A percentile compares a stretch with the other conserved stretches of the same genome.
phyloP scores from a whole-genome alignment of 2,329 filamentous ascomycete species.

The Penicillium hesseltinei region DNA sequence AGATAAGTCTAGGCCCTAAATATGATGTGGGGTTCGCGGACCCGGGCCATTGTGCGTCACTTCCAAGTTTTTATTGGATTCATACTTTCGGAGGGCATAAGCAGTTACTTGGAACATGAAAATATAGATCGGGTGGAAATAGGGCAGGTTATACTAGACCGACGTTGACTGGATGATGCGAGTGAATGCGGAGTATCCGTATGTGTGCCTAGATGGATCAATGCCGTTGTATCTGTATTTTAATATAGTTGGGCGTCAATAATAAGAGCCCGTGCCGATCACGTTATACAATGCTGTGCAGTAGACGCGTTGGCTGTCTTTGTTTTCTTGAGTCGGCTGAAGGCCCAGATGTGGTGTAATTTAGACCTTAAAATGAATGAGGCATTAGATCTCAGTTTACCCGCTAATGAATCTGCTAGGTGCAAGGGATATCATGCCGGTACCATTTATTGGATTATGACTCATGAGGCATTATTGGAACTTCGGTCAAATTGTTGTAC shows the following conservation, averaged over 20 bases:
- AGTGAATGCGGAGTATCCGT: neutral
- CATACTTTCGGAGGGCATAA: neutral
- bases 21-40: conserved; percentile 1
- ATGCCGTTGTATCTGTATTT: neutral
- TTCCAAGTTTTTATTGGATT: neutral
- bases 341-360: neutral
- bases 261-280: neutral
- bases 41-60: conserved; percentile 2
- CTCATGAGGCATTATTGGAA: neutral
- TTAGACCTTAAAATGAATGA: neutral
- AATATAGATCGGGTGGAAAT: neutral
- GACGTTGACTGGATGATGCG: neutral
- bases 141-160: neutral
- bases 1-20: conserved; percentile 11
- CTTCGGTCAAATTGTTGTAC: neutral
- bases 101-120: neutral
- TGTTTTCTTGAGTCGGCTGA: neutral
- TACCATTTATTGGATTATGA: neutral
- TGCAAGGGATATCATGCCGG: conserved; percentile 3
- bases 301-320: neutral
- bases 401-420: neutral
- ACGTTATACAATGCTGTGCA: neutral
- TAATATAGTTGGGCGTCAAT: neutral
- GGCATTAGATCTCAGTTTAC: neutral
- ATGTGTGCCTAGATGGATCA: neutral